These are phyloP conservation scores for Diplosphaera chodatii DNA, from an alignment of 139 green algal genomes.

Conservation along the genomic window DNA sequence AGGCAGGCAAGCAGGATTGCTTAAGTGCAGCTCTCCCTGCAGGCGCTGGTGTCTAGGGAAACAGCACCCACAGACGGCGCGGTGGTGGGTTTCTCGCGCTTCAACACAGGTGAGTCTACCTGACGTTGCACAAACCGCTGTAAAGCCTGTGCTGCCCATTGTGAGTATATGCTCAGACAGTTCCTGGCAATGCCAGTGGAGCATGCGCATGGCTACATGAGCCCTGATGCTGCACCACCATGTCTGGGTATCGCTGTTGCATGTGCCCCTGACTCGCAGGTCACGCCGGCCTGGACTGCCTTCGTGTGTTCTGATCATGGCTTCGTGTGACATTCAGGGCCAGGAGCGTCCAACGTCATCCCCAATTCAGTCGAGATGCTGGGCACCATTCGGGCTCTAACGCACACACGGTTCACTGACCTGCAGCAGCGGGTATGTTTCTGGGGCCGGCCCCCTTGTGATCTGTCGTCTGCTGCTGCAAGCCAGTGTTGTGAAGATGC, in stretches of 20 bases:
- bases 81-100: constrained; percentile 31
- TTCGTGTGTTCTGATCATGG: too few relatives aligned
- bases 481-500: too few relatives aligned
- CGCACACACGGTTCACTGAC: neutral
- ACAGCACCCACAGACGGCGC: constrained; percentile 27
- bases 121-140: too few relatives aligned
- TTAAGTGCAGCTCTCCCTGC: constrained; percentile 7
- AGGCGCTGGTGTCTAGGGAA: constrained; percentile 32
- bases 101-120: constrained; percentile 46
- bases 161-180: too few relatives aligned
- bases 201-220: too few relatives aligned
- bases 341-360: constrained; percentile 28
- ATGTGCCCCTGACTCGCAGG: neutral
- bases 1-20: too few relatives aligned
- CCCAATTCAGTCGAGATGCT: constrained; percentile 9
- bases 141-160: neutral
- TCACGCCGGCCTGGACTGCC: too few relatives aligned
- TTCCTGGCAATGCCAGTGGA: too few relatives aligned
- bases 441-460: too few relatives aligned
- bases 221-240: too few relatives aligned
- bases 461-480: too few relatives aligned
- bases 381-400: constrained; percentile 25
- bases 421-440: constrained; percentile 1
- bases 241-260: too few relatives aligned
- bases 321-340: neutral